phyloP scores from a whole-genome alignment of 2,329 filamentous ascomycete species.

The Malbranchea zuffiana region DNA sequence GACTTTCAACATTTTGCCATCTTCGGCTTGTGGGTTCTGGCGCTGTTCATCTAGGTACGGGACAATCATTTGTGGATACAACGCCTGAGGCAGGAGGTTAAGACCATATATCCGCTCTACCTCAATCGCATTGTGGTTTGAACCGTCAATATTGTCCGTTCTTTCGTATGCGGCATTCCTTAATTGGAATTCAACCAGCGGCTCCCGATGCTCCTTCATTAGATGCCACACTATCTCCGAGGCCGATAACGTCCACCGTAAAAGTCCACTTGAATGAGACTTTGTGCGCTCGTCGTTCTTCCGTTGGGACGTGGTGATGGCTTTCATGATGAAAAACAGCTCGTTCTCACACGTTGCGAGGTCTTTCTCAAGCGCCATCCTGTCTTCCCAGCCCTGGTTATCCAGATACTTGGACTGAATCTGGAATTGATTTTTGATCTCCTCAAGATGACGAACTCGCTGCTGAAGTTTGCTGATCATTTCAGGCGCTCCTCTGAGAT shows the following conservation, averaged over 20 bases:
- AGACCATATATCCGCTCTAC: conserved; percentile 79
- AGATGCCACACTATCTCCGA: conserved; percentile 97
- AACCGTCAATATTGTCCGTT: conserved; percentile 93
- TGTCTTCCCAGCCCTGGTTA: conserved; percentile 81
- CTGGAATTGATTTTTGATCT: conserved; percentile 95
- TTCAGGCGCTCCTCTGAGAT: conserved; percentile 82
- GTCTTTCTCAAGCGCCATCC: conserved; percentile 78
- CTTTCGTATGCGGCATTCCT: conserved; percentile 86
- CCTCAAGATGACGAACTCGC: conserved; percentile 82
- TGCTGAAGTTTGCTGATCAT: conserved; percentile 88
- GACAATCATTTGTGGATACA: conserved; percentile 92
- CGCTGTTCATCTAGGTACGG: conserved; percentile 64
- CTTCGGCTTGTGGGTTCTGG: conserved; percentile 43
- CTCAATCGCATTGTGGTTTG: conserved; percentile 83
- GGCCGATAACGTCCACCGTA: conserved; percentile 89
- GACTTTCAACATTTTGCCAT: conserved; percentile 77
- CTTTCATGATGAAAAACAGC: conserved; percentile 99
- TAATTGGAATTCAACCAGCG: conserved; percentile 84
- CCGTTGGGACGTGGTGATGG: conserved; percentile 89
- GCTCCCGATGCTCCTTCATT: conserved; percentile 73
- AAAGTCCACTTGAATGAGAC: conserved; percentile 62
- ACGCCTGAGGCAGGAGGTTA: conserved; percentile 78
- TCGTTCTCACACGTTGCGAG: conserved; percentile 86
- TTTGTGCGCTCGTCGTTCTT: conserved; percentile 62
- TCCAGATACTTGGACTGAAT: conserved; percentile 81